Percentiles rank a stretch among this genome's conserved stretches.
Evolutionary conservation across 1,284 basidiomycete species (phyloP).

Genomic region (Ustilago nuda): DNA sequence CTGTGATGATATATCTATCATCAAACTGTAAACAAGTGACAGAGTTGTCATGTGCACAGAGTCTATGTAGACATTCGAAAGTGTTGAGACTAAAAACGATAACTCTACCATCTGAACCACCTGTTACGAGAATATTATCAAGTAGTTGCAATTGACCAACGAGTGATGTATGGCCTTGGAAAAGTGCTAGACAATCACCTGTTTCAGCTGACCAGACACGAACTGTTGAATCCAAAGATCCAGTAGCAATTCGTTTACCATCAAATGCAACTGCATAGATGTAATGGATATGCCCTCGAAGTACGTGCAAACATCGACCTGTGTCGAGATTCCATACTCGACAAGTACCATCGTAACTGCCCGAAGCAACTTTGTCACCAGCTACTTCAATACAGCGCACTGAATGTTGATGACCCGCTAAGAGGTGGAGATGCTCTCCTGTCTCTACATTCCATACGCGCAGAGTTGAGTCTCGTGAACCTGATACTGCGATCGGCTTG

Average conservation of each 20-base stretch:
- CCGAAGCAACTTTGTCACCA: conserved; percentile 83
- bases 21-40: conserved; percentile 92
- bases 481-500: conserved; percentile 87
- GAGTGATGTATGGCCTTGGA: conserved; percentile 92
- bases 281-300: conserved; percentile 89
- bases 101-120: conserved; percentile 92
- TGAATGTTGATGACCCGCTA: conserved; percentile 83
- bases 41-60: conserved; percentile 81
- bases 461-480: conserved; percentile 81
- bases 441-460: conserved; percentile 92
- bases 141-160: conserved; percentile 92
- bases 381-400: conserved; percentile 90
- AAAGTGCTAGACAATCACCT: conserved; percentile 84
- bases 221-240: conserved; percentile 75
- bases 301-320: conserved; percentile 80
- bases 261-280: conserved; percentile 95
- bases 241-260: conserved; percentile 84
- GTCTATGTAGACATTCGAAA: conserved; percentile 71
- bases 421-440: conserved; percentile 77
- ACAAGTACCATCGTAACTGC: conserved; percentile 84
- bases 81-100: conserved; percentile 84
- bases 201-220: conserved; percentile 72
- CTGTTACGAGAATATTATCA: conserved; percentile 80
- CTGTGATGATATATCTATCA: conserved; percentile 72
- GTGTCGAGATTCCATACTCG: conserved; percentile 67